phyloP scores from a whole-genome alignment of 306 rosid species.

The Ziziphus jujuba region DNA sequence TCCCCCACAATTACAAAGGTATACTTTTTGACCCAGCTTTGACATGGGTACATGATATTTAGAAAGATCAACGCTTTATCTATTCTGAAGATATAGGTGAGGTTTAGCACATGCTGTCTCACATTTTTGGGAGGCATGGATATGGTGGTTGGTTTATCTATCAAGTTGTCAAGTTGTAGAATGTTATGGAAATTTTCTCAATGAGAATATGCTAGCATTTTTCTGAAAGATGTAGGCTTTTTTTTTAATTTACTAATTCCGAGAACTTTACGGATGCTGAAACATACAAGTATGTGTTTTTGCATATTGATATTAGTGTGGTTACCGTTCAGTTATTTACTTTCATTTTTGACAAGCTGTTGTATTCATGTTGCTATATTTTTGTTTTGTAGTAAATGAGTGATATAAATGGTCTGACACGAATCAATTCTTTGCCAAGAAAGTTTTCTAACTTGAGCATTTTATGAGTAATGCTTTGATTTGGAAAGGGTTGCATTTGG shows the following conservation, averaged over 20 bases:
- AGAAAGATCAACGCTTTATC: background rate
- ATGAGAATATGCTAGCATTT: background rate
- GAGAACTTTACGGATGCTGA: too few species aligned
- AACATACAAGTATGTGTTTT: background rate
- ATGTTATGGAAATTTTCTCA: background rate
- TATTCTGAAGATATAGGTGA: background rate
- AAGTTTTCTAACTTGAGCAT: background rate
- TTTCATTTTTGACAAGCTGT: too few species aligned
- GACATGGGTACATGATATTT: background rate
- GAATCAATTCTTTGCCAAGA: background rate
- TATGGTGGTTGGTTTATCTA: background rate
- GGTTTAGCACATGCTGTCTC: background rate
- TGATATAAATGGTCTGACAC: background rate
- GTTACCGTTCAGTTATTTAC: background rate
- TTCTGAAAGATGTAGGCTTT: background rate
- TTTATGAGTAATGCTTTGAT: background rate
- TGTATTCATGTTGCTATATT: background rate
- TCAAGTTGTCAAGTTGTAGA: background rate
- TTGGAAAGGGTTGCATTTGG: background rate
- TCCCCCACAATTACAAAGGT: conserved; percentile 98
- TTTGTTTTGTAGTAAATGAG: background rate
- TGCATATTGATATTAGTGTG: background rate
- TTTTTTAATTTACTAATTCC: too few species aligned
- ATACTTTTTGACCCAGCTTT: background rate
- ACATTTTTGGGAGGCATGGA: background rate